Percentiles rank a stretch among this genome's conserved stretches.
Conservation (phyloP, 345 rosid species). For the Populus deltoides region DNA sequence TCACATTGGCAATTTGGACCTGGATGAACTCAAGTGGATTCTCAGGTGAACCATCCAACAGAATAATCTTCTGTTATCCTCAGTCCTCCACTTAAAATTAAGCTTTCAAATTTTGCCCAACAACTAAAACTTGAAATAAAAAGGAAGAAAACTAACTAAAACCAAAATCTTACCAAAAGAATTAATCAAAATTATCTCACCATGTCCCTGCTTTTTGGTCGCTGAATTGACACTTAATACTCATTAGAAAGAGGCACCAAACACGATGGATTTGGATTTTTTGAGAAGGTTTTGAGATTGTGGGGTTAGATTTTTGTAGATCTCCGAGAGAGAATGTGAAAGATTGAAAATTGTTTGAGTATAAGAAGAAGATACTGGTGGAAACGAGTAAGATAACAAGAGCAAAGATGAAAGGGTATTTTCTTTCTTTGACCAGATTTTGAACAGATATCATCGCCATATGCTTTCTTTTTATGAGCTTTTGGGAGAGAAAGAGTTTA, state of each 20-base stretch:
- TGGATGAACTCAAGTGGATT: conserved; percentile 23
- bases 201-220: conserved; percentile 99
- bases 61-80: conserved; percentile 17
- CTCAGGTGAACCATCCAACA: conserved; percentile 23
- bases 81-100: conserved; percentile 11
- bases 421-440: conserved; percentile 41
- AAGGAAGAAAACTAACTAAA: neutral
- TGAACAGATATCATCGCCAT: conserved; percentile 53
- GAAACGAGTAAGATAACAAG: conserved; percentile 41
- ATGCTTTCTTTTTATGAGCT: neutral
- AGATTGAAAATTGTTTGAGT: conserved; percentile 20
- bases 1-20: conserved; percentile 26
- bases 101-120: neutral
- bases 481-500: neutral
- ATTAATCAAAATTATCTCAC: conserved; percentile 55
- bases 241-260: conserved; percentile 68
- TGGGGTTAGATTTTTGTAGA: neutral
- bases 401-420: conserved; percentile 45
- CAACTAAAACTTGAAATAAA: neutral
- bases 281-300: neutral
- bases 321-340: conserved; percentile 34
- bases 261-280: conserved; percentile 50
- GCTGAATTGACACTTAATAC: conserved; percentile 64
- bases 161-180: conserved; percentile 48
- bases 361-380: conserved; percentile 41